Conservation (phyloP, 345 rosid species). For the Brassica napus region DNA sequence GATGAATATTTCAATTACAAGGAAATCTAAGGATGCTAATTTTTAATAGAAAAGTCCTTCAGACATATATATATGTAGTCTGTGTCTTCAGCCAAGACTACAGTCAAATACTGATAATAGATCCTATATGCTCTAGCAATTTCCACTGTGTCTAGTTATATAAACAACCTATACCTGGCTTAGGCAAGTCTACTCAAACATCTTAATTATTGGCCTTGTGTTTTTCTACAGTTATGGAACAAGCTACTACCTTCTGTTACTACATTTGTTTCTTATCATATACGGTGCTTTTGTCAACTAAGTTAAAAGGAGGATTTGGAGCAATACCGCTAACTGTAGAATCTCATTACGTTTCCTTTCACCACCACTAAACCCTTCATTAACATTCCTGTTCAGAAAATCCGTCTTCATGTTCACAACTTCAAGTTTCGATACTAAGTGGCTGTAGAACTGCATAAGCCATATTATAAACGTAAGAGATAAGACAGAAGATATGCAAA, state of each 20-base stretch:
- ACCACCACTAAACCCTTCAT: slow-evolving; percentile 99
- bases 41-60: too few species aligned
- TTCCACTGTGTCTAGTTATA: too few species aligned
- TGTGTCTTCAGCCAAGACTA: slow-evolving; percentile 3
- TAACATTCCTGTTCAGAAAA: slow-evolving; percentile 93
- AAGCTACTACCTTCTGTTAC: not conserved
- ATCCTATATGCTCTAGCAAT: not conserved
- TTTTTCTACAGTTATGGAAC: not conserved
- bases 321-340: slow-evolving; percentile 82
- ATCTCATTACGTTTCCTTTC: slow-evolving; percentile 97
- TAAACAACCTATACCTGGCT: slow-evolving; percentile 2
- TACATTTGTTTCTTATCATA: slow-evolving; percentile 16
- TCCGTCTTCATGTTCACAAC: slow-evolving; percentile 86
- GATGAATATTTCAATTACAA: too few species aligned
- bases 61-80: too few species aligned
- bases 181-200: not conserved
- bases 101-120: not conserved
- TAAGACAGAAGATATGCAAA: slow-evolving; percentile 15
- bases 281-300: too few species aligned
- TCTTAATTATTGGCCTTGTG: not conserved
- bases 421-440: slow-evolving; percentile 73
- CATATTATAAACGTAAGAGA: not conserved
- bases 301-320: too few species aligned
- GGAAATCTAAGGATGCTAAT: too few species aligned
- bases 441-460: slow-evolving; percentile 75